Evolutionary conservation across 805 yeast genomes (phyloP).

Genomic region (Saturnispora dispora): DNA sequence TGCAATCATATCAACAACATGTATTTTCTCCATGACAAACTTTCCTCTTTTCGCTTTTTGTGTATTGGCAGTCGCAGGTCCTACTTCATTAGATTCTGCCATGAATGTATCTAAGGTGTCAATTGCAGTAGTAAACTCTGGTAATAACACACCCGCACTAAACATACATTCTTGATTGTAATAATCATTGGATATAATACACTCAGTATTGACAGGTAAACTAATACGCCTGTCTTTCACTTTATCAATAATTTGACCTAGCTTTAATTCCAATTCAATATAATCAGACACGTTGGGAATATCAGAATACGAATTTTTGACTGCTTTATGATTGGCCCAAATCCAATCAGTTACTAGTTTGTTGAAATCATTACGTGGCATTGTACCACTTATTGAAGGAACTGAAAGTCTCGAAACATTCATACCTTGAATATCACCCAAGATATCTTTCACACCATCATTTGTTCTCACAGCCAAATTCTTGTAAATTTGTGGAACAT

Average conservation of each 20-base stretch:
- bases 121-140: conserved; percentile 48
- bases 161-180: conserved; percentile 48
- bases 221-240: conserved; percentile 51
- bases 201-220: conserved; percentile 61
- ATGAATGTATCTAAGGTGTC: conserved; percentile 48
- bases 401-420: conserved; percentile 18
- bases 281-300: conserved; percentile 35
- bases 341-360: conserved; percentile 84
- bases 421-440: conserved; percentile 8
- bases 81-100: conserved; percentile 16
- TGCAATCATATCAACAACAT: conserved; percentile 54
- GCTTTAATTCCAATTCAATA: conserved; percentile 66
- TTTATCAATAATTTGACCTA: conserved; percentile 63
- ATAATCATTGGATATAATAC: conserved; percentile 41
- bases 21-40: conserved; percentile 52
- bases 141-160: conserved; percentile 57
- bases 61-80: conserved; percentile 4
- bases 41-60: conserved; percentile 22
- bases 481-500: conserved; percentile 35
- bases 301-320: conserved; percentile 38
- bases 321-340: conserved; percentile 66
- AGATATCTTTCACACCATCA: conserved; percentile 3
- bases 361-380: conserved; percentile 73
- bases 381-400: conserved; percentile 60
- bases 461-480: conserved; percentile 4